Evolutionary conservation across 2,329 filamentous ascomycete genomes (phyloP), one percentile per base, ranked within the genome.

Genomic region (Exophiala sp.): DNA sequence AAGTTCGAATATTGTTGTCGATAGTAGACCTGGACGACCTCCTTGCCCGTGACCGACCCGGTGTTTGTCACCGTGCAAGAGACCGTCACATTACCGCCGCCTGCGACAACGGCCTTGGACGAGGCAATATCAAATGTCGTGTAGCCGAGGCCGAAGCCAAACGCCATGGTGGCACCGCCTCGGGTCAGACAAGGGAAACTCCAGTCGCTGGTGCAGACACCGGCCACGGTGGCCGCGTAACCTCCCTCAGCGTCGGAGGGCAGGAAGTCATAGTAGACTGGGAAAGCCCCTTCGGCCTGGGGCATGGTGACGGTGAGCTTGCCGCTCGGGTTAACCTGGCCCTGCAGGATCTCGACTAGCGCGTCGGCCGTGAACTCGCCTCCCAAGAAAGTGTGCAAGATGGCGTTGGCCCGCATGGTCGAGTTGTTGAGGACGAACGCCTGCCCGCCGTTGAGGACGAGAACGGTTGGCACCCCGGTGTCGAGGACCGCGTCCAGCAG

Each of bases 251-350:
- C 16, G 16, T 18, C 16, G 16, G 16, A 18, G 16, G 16, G 16
- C 16, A 18, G 16, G 16, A 18, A 18, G 16, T 18, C 16, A 3
- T 18, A 18, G 16, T 18, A 18, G 16, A 18, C 16, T 18, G 16
- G 16, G 16, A 18, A 18, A 18, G 44, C 29, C 3, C 44, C 44
- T 1, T 47, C 32, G 12, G 21, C 44, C n/a, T 33, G 44, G 3
- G 44, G 44, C 44, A 47, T 47, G 44, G 21, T 47, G 14, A 47
- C 35, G 44, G 29, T 47, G 9, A 47, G 44, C n/a, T 47, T 47
- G 5, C 44, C 44, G 10, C 44, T 47, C 11, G 44, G 44, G 14
- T 47, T 47, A 32, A 47, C 44, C n/a, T 47, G 21, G 21, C 44
- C 44, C 1, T 21, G 32, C 5, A 47, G n/a, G 24, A 47, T 47